Percentiles rank a stretch among this genome's conserved stretches.
Conservation (phyloP, 768 basidiomycete genomes). For the Dentipellis sp. region DNA sequence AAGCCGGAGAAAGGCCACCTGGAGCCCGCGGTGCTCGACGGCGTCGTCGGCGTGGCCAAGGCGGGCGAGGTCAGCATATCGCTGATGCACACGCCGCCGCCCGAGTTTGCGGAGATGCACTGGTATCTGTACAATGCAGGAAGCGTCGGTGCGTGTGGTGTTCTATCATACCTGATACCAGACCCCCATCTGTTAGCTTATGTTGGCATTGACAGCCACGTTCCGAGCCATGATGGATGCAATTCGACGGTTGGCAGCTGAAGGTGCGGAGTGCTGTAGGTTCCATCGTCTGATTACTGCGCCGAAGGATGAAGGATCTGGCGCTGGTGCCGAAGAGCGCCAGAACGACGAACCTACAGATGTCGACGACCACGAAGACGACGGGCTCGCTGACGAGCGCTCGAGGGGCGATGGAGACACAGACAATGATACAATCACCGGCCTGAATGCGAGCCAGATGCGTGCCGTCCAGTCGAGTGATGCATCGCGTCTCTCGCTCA, state of each 20-base stretch:
- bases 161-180: background rate
- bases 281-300: slow-evolving; percentile 40
- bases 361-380: background rate
- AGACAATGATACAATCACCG: slow-evolving; percentile 8
- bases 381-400: background rate
- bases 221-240: slow-evolving; percentile 61
- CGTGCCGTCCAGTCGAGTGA: slow-evolving; percentile 37
- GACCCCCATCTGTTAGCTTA: background rate
- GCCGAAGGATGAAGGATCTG: background rate
- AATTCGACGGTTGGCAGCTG: slow-evolving; percentile 34
- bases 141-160: slow-evolving; percentile 36
- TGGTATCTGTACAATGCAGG: slow-evolving; percentile 61
- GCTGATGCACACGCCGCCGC: slow-evolving; percentile 48
- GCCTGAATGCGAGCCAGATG: slow-evolving; percentile 48
- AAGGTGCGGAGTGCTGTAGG: slow-evolving; percentile 35
- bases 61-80: slow-evolving; percentile 48
- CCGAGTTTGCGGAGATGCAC: slow-evolving; percentile 48
- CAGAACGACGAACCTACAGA: background rate
- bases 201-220: slow-evolving; percentile 33
- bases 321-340: background rate
- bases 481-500: slow-evolving; percentile 36
- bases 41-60: slow-evolving; percentile 42
- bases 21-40: slow-evolving; percentile 42
- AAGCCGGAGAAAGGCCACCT: slow-evolving; percentile 41
- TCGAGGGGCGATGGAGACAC: background rate